Base-by-base conservation (phyloP, 1,139 yeast species). In the Arxiozyma telluris region DNA sequence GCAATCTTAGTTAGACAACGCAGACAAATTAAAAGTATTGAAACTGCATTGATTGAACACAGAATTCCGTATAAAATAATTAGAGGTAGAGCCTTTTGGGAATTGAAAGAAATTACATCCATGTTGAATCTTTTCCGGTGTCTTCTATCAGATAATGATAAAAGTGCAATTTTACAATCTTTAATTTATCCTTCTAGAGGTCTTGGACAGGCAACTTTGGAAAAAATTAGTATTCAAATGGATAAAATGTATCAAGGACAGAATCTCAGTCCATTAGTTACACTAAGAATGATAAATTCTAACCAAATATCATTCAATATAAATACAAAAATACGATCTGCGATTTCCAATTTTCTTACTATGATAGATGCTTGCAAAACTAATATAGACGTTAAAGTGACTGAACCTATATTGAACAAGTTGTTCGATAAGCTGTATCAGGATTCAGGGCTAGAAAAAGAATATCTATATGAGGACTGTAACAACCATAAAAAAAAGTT, bases 11-110 rank as follows among this genome's bases (percentile, higher is more conserved):
- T 86, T 2, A 73, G 98, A 41, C 75, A 86, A 1, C 75, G 84
- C 25, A 74, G 74, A 61, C 80, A 81, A 67, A 77, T 87, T 21
- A 65, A 82, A 58, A 72, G 69, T 1, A 71, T 89, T 11, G 97
- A 90, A 63, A 76, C 76, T 42, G 84, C 80, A 34, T 70, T 91
- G 22, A 74, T 80, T 1, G 73, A 70, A 50, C 71, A 71, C 4
- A 69, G 76, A 9, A 77, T 91, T 11, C 91, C 94, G 0, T 87
- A 87, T 62, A 68, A 70, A 17, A 76, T 90, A 62, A 74, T 84
- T 1, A 81, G 84, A 52, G 96, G 96, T 0, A 74, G 75, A 51
- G 84, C 88, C 1, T 87, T 89, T 62, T 87, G 95, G 91, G 90
- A 87, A 45, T 71, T 87, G 41, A 79, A 78, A 55, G 96, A 88